phyloP scores from a whole-genome alignment of 2,329 filamentous ascomycete species.

The Diaporthe caulivora region DNA sequence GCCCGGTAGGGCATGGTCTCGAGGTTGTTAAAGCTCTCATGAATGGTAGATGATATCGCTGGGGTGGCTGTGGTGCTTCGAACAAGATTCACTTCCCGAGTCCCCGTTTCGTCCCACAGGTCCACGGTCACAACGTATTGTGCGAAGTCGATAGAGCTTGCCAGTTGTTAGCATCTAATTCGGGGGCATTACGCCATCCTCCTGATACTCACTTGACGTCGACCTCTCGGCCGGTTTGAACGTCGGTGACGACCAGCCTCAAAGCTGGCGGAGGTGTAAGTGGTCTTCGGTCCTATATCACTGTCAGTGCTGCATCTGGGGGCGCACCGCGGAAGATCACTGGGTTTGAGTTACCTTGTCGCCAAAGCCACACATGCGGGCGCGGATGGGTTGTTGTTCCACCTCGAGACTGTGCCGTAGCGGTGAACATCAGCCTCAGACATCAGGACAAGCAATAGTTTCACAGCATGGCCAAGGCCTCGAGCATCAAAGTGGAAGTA shows the following conservation, averaged over 20 bases:
- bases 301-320: slow-evolving; percentile 11
- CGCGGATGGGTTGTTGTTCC: slow-evolving; percentile 90
- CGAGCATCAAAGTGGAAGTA: not conserved
- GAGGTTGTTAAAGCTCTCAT: slow-evolving; percentile 78
- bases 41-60: slow-evolving; percentile 84
- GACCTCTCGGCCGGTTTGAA: slow-evolving; percentile 81
- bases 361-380: slow-evolving; percentile 98
- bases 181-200: no score
- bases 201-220: slow-evolving; percentile 79
- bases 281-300: slow-evolving; percentile 84
- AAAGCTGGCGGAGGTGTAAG: slow-evolving; percentile 97
- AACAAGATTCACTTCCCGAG: slow-evolving; percentile 75
- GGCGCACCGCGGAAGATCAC: slow-evolving; percentile 13
- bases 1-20: slow-evolving; percentile 46
- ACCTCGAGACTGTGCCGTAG: slow-evolving; percentile 72
- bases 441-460: not conserved
- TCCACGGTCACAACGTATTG: slow-evolving; percentile 73
- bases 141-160: slow-evolving; percentile 38
- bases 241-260: slow-evolving; percentile 82
- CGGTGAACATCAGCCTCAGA: slow-evolving; percentile 19
- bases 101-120: slow-evolving; percentile 74
- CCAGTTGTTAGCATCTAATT: slow-evolving; percentile 36
- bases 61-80: slow-evolving; percentile 73
- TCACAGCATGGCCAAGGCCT: slow-evolving; percentile 1
- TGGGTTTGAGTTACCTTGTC: slow-evolving; percentile 78